phyloP scores from a whole-genome alignment of 1,139 yeast genomes.

The Tardiomyces depauwii region DNA sequence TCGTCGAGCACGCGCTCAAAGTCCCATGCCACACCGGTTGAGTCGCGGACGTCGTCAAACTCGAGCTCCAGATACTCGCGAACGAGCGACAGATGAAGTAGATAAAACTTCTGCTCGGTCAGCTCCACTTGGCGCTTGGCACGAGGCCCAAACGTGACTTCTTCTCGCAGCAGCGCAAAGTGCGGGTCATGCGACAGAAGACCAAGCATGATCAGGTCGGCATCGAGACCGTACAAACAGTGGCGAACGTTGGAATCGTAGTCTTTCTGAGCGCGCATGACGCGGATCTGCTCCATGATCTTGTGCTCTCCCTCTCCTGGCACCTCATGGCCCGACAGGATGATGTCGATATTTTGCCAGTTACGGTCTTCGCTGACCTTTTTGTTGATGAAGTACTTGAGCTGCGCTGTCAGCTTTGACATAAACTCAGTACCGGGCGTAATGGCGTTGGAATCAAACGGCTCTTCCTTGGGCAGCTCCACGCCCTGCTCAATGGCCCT shows the following conservation, averaged over 20 bases:
- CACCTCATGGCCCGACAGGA: slow-evolving; percentile 90
- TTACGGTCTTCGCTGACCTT: slow-evolving; percentile 80
- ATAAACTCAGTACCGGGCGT: slow-evolving; percentile 98
- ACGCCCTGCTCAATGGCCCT: slow-evolving; percentile 55
- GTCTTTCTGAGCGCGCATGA: slow-evolving; percentile 73
- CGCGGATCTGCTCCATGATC: slow-evolving; percentile 86
- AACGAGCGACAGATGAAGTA: slow-evolving; percentile 75
- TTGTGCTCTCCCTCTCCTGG: slow-evolving; percentile 99
- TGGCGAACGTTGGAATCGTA: slow-evolving; percentile 86
- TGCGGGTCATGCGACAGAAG: slow-evolving; percentile 95
- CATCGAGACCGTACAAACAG: slow-evolving; percentile 94
- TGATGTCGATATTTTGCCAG: slow-evolving; percentile 77
- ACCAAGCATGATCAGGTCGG: slow-evolving; percentile 93
- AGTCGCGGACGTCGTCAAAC: slow-evolving; percentile 44
- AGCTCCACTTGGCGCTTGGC: slow-evolving; percentile 38
- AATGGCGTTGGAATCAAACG: slow-evolving; percentile 82
- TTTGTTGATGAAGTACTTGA: slow-evolving; percentile 84
- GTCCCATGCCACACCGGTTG: slow-evolving; percentile 34
- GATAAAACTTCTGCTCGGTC: slow-evolving; percentile 67
- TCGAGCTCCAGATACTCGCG: slow-evolving; percentile 89
- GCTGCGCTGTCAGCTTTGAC: slow-evolving; percentile 75
- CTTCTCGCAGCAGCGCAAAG: slow-evolving; percentile 89
- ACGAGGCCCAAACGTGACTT: slow-evolving; percentile 69
- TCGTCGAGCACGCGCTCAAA: slow-evolving; percentile 90
- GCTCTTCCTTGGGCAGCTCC: slow-evolving; percentile 48